Evolutionary conservation across 2,329 filamentous ascomycete species (phyloP).

Genomic region (Cytospora chrysosperma): DNA sequence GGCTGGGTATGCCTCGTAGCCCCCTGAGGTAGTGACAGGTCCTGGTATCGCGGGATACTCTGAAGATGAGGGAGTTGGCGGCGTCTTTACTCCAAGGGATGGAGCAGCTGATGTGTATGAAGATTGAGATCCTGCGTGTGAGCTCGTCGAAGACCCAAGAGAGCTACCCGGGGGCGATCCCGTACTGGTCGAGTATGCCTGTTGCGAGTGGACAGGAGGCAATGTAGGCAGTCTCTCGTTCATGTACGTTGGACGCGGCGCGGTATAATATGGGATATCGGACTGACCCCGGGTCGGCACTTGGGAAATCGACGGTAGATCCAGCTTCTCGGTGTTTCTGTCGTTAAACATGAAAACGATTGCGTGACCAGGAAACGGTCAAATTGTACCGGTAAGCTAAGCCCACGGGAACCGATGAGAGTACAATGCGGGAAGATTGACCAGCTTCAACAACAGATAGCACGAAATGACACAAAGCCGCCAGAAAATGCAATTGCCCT

Average conservation of each 20-base stretch:
- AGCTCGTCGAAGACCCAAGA: conserved; percentile 59
- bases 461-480: conserved; percentile 12
- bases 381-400: conserved; percentile 7
- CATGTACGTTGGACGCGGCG: conserved; percentile 65
- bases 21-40: conserved; percentile 28
- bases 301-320: conserved; percentile 84
- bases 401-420: conserved; percentile 1
- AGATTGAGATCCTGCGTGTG: conserved; percentile 52
- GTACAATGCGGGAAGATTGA: conserved; percentile 4
- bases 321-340: conserved; percentile 80
- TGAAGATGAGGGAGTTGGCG: conserved; percentile 67
- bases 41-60: conserved; percentile 46
- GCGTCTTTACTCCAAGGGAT: conserved; percentile 68
- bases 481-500: conserved; percentile 20
- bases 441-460: not conserved
- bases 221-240: conserved; percentile 73
- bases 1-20: conserved; percentile 48
- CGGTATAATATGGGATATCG: conserved; percentile 70
- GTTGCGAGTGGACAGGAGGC: conserved; percentile 66
- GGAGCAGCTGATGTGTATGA: conserved; percentile 55
- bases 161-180: conserved; percentile 76
- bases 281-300: conserved; percentile 75
- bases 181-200: conserved; percentile 68
- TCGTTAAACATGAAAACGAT: conserved; percentile 22
- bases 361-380: conserved; percentile 20